These are phyloP conservation scores for Coemansia sp. DNA, from an alignment of 192 early-diverging fungal species.

Conservation along the genomic window DNA sequence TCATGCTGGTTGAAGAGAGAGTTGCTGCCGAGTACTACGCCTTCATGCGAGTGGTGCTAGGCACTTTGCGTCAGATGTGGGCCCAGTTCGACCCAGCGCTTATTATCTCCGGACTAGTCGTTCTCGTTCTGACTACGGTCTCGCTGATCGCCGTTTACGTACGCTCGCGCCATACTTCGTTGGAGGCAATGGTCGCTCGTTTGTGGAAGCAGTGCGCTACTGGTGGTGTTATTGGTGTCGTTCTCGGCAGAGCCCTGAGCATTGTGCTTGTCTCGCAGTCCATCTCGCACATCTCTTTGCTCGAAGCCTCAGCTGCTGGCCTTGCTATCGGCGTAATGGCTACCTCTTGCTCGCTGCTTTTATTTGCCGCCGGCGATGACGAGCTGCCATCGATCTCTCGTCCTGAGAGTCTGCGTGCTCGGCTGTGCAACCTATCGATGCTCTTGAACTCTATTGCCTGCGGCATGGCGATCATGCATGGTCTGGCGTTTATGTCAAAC, in stretches of 20 bases:
- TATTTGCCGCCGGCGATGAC: constrained; percentile 9
- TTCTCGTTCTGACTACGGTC: constrained; percentile 38
- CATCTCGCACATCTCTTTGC: constrained; percentile 7
- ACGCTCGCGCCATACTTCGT: constrained; percentile 3
- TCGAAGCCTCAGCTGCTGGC: constrained; percentile 27
- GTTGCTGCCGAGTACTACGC: constrained; percentile 42
- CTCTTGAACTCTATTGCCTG: constrained; percentile 33
- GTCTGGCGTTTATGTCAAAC: constrained; percentile 77
- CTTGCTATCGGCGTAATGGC: constrained; percentile 10
- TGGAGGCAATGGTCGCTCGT: constrained; percentile 6
- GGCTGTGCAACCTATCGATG: constrained; percentile 10
- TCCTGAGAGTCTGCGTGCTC: constrained; percentile 61
- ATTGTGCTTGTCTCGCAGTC: neutral
- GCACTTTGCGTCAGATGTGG: constrained; percentile 80
- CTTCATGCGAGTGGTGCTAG: constrained; percentile 65
- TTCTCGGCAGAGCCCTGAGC: constrained; percentile 15
- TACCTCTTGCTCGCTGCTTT: constrained; percentile 15
- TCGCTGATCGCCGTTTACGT: constrained; percentile 11
- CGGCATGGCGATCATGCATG: constrained; percentile 50
- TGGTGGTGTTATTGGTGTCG: constrained; percentile 8
- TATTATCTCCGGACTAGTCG: constrained; percentile 69
- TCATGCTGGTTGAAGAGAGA: constrained; percentile 25
- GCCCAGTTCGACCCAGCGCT: constrained; percentile 83
- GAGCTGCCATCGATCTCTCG: constrained; percentile 55
- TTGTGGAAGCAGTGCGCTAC: constrained; percentile 3